These are phyloP conservation scores for Anthostomella pinea DNA, from an alignment of 2,329 filamentous ascomycete genomes.

Conservation along the genomic window DNA sequence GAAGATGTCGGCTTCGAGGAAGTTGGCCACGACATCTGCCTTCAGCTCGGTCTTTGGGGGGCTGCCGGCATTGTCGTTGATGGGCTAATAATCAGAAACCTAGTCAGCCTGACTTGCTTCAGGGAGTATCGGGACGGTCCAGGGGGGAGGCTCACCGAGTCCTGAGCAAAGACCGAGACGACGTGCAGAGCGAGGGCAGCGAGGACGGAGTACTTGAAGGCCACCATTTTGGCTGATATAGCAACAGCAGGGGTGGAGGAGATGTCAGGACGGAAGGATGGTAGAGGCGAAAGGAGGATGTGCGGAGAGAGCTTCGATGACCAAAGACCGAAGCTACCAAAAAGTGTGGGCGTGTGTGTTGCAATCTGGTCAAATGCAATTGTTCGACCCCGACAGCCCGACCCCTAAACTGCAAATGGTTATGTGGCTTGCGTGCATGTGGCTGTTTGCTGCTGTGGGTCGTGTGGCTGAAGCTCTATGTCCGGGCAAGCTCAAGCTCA, in stretches of 20 bases:
- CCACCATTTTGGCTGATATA: slow-evolving; percentile 28
- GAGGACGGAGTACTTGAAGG: slow-evolving; percentile 33
- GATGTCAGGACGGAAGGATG: slow-evolving; percentile 3
- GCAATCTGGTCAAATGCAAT: slow-evolving; percentile 24
- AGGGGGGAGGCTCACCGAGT: slow-evolving; percentile 25
- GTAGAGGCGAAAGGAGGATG: slow-evolving; percentile 10
- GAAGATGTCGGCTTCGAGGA: slow-evolving; percentile 76
- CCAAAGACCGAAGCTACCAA: slow-evolving; percentile 11
- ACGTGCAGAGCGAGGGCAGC: slow-evolving; percentile 32
- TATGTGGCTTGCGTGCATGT: too few species aligned
- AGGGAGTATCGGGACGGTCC: neutral
- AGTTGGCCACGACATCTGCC: slow-evolving; percentile 62
- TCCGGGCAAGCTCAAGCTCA: too few species aligned
- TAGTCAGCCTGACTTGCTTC: slow-evolving; percentile 4
- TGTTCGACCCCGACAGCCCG: too few species aligned
- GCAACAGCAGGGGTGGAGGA: slow-evolving; percentile 3
- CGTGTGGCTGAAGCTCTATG: too few species aligned
- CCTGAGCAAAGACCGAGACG: slow-evolving; percentile 32
- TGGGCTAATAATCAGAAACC: slow-evolving; percentile 16
- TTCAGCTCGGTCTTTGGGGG: slow-evolving; percentile 47
- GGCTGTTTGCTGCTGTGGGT: too few species aligned
- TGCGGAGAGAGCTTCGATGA: slow-evolving; percentile 11
- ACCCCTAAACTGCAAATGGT: too few species aligned
- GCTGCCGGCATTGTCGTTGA: slow-evolving; percentile 25
- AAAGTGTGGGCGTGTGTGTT: slow-evolving; percentile 22